phyloP scores from a whole-genome alignment of 768 basidiomycete genomes.

The Coprinopsis strossmayeri region DNA sequence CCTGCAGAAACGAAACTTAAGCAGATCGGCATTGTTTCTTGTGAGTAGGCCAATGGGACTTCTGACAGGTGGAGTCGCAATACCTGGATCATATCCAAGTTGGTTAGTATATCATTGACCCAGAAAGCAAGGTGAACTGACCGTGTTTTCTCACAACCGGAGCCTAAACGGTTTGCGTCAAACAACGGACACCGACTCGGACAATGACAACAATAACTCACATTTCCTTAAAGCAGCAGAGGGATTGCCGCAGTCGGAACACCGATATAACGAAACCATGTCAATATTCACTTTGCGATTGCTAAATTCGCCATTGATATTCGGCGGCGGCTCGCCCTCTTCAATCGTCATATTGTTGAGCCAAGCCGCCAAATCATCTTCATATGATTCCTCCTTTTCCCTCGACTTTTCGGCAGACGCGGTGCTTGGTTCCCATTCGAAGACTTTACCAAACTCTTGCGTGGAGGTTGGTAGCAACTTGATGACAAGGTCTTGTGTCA shows the following conservation, averaged over 20 bases:
- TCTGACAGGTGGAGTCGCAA: conserved; percentile 2
- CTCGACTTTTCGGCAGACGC: conserved; percentile 18
- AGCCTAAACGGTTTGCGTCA: neutral
- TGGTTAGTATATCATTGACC: neutral
- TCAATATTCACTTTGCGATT: neutral
- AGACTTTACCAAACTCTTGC: conserved; percentile 40
- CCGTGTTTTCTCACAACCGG: conserved; percentile 6
- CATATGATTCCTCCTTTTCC: conserved; percentile 27
- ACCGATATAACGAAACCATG: conserved; percentile 45
- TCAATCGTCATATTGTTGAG: conserved; percentile 40
- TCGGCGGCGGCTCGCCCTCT: conserved; percentile 16
- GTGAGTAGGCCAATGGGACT: neutral
- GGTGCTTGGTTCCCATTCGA: conserved; percentile 25
- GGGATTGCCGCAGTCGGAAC: conserved; percentile 61
- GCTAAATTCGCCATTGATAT: conserved; percentile 12
- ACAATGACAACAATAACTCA: neutral
- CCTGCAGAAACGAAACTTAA: neutral
- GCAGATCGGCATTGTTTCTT: neutral
- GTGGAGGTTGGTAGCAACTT: conserved; percentile 37
- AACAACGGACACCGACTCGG: neutral
- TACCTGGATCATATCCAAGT: neutral
- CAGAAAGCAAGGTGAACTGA: neutral
- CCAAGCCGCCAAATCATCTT: conserved; percentile 57
- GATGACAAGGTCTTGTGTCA: conserved; percentile 45
- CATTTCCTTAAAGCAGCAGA: conserved; percentile 18